Evolutionary conservation across 2,329 filamentous ascomycete species (phyloP).

Genomic region (Cladosporium sp.): DNA sequence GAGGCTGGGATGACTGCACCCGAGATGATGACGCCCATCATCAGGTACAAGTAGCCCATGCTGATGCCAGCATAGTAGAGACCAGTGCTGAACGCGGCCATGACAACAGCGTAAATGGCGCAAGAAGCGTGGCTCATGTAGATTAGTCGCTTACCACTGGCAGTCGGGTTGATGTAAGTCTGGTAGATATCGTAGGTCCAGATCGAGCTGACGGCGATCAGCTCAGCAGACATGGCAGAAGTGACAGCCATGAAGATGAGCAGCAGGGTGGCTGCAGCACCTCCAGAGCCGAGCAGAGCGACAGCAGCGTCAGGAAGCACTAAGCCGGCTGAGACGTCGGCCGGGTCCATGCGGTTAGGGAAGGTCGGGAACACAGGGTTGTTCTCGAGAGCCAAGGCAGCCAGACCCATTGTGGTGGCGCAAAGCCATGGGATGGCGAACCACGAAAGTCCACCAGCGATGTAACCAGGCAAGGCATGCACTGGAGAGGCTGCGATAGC

Average conservation of each 20-base stretch:
- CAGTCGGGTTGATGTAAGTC: constrained; percentile 77
- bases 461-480: constrained; percentile 83
- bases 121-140: constrained; percentile 75
- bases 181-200: constrained; percentile 87
- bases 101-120: constrained; percentile 71
- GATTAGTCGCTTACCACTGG: constrained; percentile 74
- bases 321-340: constrained; percentile 78
- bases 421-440: constrained; percentile 91
- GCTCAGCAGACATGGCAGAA: constrained; percentile 75
- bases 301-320: constrained; percentile 85
- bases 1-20: constrained; percentile 74
- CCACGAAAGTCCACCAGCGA: constrained; percentile 83
- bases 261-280: constrained; percentile 74
- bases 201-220: constrained; percentile 86
- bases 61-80: constrained; percentile 58
- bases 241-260: constrained; percentile 92
- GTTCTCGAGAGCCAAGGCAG: constrained; percentile 75
- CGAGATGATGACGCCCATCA: constrained; percentile 91
- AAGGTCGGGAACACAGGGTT: constrained; percentile 71
- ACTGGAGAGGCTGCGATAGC: constrained; percentile 85
- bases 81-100: constrained; percentile 53
- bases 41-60: constrained; percentile 85
- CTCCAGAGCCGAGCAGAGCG: constrained; percentile 76
- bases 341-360: constrained; percentile 67
- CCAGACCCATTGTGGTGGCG: constrained; percentile 84